Base-by-base conservation (phyloP, 192 early-diverging fungal genomes). In the Linnemannia elongata region DNA sequence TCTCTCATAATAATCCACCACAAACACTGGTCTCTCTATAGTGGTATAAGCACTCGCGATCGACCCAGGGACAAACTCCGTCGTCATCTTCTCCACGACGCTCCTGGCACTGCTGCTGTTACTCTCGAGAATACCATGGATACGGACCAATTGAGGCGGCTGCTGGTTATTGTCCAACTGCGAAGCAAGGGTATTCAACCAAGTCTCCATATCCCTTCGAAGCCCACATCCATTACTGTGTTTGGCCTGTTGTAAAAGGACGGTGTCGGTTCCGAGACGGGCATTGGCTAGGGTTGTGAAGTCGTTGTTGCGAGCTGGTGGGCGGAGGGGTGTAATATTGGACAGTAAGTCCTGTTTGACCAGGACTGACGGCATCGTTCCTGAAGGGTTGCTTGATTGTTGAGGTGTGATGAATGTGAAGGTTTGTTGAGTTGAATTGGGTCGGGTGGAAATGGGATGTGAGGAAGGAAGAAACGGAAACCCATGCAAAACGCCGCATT, bases 261-360 rank as follows among this genome's bases (percentile, higher is more conserved):
- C 20, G 70, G 30, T 22, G 45, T 47, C 24, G 12, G 33, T 38
- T 17, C 54, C 75, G 35, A 83, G 27, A 33, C 30, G 24, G 55
- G 82, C 77, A 3, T 47, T 78, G 4, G 82, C 73, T 5, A 79
- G 66, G 49, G 79, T 72, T 15, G 77, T 54, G 55, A 84, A 79
- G 24, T 76, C 77, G 49, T 79, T 84, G 6, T 36, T 74, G 30
- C 82, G 82, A 6, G 73, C 20, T 24, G 82, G 73, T 41, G 72
- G 18, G 6, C 77, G 60, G 3, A 84, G 9, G 39, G 57, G 20
- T 15, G 30, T 27, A n/a, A 84, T 55, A 15, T 57, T 17, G 24
- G 36, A 44, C 8, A 84, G 13, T 15, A 39, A 24, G 47, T 84
- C 73, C 38, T 60, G 66, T 5, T 74, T 33, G 30, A 66, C 60